Evolutionary conservation across 2,329 filamentous ascomycete species (phyloP), one percentile per base, ranked within the genome.

Genomic region (Ascochyta fabae): DNA sequence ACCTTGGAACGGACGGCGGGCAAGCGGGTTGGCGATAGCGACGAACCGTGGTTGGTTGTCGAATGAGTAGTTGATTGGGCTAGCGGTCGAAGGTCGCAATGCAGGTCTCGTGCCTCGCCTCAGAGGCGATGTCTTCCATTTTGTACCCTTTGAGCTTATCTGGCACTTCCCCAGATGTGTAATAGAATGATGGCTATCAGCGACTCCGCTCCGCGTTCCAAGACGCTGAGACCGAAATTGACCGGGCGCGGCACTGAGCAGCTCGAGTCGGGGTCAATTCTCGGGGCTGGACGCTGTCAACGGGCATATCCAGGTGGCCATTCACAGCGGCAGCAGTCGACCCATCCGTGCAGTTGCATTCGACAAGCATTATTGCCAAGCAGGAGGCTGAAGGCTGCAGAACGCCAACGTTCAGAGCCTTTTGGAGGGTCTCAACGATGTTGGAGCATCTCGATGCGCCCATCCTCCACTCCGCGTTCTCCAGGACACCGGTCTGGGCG

Each of bases 151-250:
- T 24, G 31, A 52, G 48, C 48, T 56, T 56, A 56, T 56, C 53
- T 56, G 39, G 39, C 38, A 45, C 42, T 48, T 56, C 48, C 53
- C 53, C 53, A 56, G 44, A 56, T 58, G 55, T 58, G 55, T 58
- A 58, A 58, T 58, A 58, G 55, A 58, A 58, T 58, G 49, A 41
- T 56, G 48, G 53, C 53, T 56, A 56, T 56, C 53, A 52, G n/a
- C 35, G 26, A 43, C 47, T 51, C 22, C 42, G 19, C 36, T 39
- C 19, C 36, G 26, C 52, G 41, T 13, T 33, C 53, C 53, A 51
- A 45, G 47, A 56, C 47, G 42, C 47, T 47, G 36, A 39, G 47
- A 51, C 53, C 53, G 53, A 47, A 51, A 51, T 43, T 56, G 47
- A 56, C 53, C 53, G 53, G 49, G 42, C 53, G 47, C 53, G 31